phyloP scores from a whole-genome alignment of 495 filamentous ascomycete genomes.

The Aspergillus saccharolyticus region DNA sequence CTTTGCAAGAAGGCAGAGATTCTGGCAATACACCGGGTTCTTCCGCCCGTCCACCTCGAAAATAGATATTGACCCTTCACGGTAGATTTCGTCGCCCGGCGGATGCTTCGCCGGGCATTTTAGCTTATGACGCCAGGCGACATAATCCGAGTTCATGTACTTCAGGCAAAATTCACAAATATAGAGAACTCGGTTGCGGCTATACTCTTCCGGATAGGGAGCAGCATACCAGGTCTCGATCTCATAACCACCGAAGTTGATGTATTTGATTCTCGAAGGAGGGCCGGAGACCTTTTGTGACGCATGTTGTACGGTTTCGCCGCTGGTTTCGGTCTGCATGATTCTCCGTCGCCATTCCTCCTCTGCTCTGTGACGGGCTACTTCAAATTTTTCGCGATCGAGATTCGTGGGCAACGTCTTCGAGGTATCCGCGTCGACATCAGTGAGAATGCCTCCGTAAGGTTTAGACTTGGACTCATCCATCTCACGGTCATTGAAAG shows the following conservation, averaged over 20 bases:
- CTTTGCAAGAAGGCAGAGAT: conserved; percentile 92
- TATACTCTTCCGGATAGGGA: conserved; percentile 97
- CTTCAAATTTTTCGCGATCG: conserved; percentile 81
- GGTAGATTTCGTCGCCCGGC: conserved; percentile 95
- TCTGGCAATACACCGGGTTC: conserved; percentile 96
- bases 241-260: conserved; percentile 94
- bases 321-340: conserved; percentile 40
- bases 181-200: conserved; percentile 86
- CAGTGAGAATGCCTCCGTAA: conserved; percentile 87
- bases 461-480: conserved; percentile 90
- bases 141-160: conserved; percentile 98
- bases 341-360: conserved; percentile 76
- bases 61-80: conserved; percentile 86
- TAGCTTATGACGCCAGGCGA: conserved; percentile 95
- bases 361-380: conserved; percentile 82
- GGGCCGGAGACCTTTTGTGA: conserved; percentile 73
- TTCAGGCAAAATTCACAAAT: conserved; percentile 99
- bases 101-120: conserved; percentile 97
- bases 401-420: conserved; percentile 74
- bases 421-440: conserved; percentile 84
- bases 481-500: conserved; percentile 77
- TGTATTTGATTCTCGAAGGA: conserved; percentile 95
- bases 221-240: conserved; percentile 99
- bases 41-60: conserved; percentile 97
- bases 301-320: conserved; percentile 44